These are phyloP conservation scores for Harrya chromipes DNA, from an alignment of 768 basidiomycete genomes.

Conservation along the genomic window DNA sequence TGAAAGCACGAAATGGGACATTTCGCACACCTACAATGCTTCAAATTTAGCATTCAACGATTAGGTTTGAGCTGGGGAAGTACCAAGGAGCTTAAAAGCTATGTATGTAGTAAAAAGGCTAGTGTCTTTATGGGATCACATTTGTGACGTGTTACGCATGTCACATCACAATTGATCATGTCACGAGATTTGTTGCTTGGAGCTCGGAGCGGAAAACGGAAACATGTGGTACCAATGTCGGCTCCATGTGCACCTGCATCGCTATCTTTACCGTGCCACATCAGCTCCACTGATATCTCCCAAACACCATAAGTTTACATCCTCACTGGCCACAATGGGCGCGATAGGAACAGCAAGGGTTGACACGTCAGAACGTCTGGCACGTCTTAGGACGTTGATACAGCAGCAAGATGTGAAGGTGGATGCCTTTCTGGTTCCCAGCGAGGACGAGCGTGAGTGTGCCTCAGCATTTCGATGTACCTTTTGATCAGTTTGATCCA, in stretches of 20 bases:
- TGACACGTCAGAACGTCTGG: slow-evolving; percentile 61
- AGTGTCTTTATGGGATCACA: too few species aligned
- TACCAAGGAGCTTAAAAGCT: too few species aligned
- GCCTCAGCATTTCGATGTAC: not conserved
- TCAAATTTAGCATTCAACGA: too few species aligned
- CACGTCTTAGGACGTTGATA: slow-evolving; percentile 70
- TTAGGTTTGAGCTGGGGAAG: too few species aligned
- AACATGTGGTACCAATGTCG: slow-evolving; percentile 27
- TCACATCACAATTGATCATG: not conserved
- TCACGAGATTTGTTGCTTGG: slow-evolving; percentile 4
- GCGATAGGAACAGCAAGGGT: slow-evolving; percentile 41
- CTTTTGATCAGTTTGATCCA: slow-evolving; percentile 27
- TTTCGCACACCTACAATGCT: too few species aligned
- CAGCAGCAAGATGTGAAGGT: slow-evolving; percentile 49
- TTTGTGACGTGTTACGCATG: not conserved
- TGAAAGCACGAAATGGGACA: too few species aligned
- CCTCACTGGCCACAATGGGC: slow-evolving; percentile 35
- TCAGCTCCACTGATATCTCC: not conserved
- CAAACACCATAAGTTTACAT: slow-evolving; percentile 3
- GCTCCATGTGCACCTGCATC: slow-evolving; percentile 16
- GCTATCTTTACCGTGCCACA: slow-evolving; percentile 21
- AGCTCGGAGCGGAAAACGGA: slow-evolving; percentile 23
- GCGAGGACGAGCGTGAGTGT: slow-evolving; percentile 86
- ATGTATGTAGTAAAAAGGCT: too few species aligned
- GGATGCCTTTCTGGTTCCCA: slow-evolving; percentile 79